Base-by-base conservation (phyloP, 208 protist genomes). In the Herpetomonas tarakana region DNA sequence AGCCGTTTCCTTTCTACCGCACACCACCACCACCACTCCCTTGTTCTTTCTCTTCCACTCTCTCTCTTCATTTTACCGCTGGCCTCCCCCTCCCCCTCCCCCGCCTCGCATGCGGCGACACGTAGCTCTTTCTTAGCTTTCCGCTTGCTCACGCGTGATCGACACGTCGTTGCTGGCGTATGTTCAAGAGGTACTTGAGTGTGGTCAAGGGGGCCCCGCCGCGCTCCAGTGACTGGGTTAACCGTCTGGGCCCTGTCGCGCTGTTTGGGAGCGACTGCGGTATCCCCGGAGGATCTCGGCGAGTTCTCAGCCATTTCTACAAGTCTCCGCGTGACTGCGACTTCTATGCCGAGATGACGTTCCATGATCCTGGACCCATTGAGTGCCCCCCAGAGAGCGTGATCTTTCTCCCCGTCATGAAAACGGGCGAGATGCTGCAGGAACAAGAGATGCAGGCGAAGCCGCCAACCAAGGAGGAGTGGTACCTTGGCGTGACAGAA, bases 351-450 rank as follows among this genome's bases (percentile, higher is more conserved):
- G 83, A 91, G 58, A 58, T 93, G 24, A 83, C 74, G 19, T 87
- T 90, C 47, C 81, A 89, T 62, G 81, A 91, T 0, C 59, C 69
- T 26, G 76, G 73, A 1, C 76, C 83, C 22, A 79, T 94, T 57
- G 84, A 91, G 54, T 90, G 81, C 47, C 87, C 87, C 0, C 83
- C 87, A 11, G 79, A 89, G 54, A 89, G 78, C 2, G 84, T 91
- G 2, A 68, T 88, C 56, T 86, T 90, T 56, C 58, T 94, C 26
- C 87, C 87, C 16, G 77, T 91, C 0, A 71, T 94, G 41, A 74
- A 86, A 21, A 86, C 78, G 58, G 81, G 83, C 9, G 53, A 82
- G 28, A 88, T 90, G 81, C 62, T 78, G 25, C 63, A 80, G 22
- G 55, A 52, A 16, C 46, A 6, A n/a, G 30, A 31, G 45, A 38